Evolutionary conservation across 495 filamentous ascomycete species (phyloP).

Genomic region (Neurospora sp.): DNA sequence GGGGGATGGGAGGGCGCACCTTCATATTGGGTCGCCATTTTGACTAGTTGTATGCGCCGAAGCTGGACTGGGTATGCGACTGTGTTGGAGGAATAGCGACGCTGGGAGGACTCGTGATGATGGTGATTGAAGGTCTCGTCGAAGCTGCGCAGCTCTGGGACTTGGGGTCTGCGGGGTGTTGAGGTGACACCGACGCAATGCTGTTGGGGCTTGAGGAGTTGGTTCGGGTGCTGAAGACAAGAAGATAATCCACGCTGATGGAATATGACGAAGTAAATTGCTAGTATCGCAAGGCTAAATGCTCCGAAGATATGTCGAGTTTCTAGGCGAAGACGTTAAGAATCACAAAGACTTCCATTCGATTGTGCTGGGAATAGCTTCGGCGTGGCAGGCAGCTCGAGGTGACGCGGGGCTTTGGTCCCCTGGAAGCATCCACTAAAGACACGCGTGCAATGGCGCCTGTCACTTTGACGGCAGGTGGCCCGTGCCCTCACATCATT

Average conservation of each 20-base stretch:
- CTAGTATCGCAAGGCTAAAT: no score
- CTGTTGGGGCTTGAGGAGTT: not conserved
- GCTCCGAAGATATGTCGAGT: no score
- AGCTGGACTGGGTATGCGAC: not conserved
- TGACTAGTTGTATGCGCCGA: not conserved
- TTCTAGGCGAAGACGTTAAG: no score
- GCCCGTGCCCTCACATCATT: not conserved
- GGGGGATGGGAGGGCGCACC: constrained; percentile 16
- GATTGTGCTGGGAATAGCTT: not conserved
- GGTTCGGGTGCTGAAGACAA: not conserved
- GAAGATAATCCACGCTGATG: not conserved
- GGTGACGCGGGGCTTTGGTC: not conserved
- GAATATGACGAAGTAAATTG: no score
- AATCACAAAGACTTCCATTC: not conserved
- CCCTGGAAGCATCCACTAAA: not conserved
- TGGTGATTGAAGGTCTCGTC: not conserved
- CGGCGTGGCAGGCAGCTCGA: not conserved
- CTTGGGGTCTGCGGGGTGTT: not conserved
- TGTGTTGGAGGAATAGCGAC: not conserved
- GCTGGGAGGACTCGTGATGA: not conserved
- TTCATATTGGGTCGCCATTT: constrained; percentile 39
- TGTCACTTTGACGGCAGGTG: not conserved
- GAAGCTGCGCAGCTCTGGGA: not conserved
- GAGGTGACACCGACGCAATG: not conserved
- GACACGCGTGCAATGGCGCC: not conserved